phyloP scores from a whole-genome alignment of 768 basidiomycete genomes.

The Calocybe gangraenosa region DNA sequence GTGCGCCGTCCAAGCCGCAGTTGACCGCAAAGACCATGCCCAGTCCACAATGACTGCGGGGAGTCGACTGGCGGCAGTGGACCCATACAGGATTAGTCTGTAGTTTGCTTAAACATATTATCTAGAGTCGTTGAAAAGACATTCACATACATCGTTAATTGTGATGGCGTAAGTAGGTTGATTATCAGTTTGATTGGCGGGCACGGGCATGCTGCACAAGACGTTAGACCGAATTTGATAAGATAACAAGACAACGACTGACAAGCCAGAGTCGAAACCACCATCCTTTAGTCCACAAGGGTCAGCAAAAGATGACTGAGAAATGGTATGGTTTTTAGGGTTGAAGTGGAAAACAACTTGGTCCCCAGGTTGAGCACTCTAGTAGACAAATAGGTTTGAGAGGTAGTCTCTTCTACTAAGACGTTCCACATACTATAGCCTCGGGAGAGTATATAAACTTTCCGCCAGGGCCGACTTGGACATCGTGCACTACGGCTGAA shows the following conservation, averaged over 20 bases:
- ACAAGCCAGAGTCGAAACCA: constrained; percentile 59
- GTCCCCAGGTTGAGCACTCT: constrained; percentile 50
- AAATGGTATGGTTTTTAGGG: constrained; percentile 52
- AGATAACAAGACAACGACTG: constrained; percentile 19
- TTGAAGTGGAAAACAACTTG: constrained; percentile 61
- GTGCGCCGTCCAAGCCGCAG: constrained; percentile 46
- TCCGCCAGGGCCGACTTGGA: constrained; percentile 50
- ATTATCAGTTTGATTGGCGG: constrained; percentile 44
- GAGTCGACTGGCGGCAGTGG: constrained; percentile 52
- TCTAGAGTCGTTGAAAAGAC: background rate
- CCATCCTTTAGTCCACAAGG: constrained; percentile 52
- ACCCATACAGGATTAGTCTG: constrained; percentile 58
- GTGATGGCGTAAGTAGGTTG: constrained; percentile 48
- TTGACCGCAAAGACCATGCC: constrained; percentile 72
- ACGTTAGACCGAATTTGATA: too few species aligned
- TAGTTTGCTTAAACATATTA: constrained; percentile 1
- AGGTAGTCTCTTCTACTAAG: background rate
- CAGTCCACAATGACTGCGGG: constrained; percentile 52
- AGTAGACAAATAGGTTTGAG: constrained; percentile 1
- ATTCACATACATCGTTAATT: constrained; percentile 38
- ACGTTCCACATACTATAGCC: constrained; percentile 39
- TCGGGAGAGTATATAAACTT: constrained; percentile 43
- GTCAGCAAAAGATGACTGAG: constrained; percentile 45
- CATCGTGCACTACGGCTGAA: constrained; percentile 44
- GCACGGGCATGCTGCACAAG: constrained; percentile 43